Evolutionary conservation across 306 rosid species (phyloP).

Genomic region (Gleditsia sinensis): DNA sequence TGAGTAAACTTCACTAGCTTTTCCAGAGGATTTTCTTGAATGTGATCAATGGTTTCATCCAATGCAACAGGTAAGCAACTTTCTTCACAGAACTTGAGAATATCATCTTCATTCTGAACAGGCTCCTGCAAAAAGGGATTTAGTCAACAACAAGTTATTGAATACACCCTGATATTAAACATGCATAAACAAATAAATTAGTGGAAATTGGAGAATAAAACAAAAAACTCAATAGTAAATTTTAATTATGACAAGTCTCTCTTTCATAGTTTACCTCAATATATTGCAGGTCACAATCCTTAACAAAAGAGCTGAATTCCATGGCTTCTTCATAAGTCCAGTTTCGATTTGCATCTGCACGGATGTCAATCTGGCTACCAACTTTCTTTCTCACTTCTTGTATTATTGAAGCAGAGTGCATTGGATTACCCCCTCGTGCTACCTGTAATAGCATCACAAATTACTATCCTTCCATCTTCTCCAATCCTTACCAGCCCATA

Average conservation of each 20-base stretch:
- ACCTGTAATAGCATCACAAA: slow-evolving; percentile 55
- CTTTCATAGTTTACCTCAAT: slow-evolving; percentile 66
- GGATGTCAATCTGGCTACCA: slow-evolving; percentile 67
- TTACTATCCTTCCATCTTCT: slow-evolving; percentile 21
- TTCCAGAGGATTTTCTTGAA: slow-evolving; percentile 66
- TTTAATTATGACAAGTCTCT: slow-evolving; percentile 2
- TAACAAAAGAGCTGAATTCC: slow-evolving; percentile 70
- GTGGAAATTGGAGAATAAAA: not conserved
- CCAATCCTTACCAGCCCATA: slow-evolving; percentile 24
- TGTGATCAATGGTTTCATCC: slow-evolving; percentile 78
- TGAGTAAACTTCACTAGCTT: slow-evolving; percentile 70
- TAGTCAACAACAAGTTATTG: slow-evolving; percentile 18
- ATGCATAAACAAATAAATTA: not conserved
- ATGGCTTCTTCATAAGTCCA: slow-evolving; percentile 94
- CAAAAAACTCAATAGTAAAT: not conserved
- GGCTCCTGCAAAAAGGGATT: slow-evolving; percentile 72
- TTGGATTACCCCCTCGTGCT: slow-evolving; percentile 71
- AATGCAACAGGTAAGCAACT: slow-evolving; percentile 86
- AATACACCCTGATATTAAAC: slow-evolving; percentile 17
- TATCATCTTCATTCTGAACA: slow-evolving; percentile 73
- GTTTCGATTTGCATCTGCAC: slow-evolving; percentile 86
- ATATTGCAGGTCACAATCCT: slow-evolving; percentile 81
- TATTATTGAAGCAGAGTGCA: slow-evolving; percentile 67
- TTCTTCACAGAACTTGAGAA: slow-evolving; percentile 80
- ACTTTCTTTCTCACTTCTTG: slow-evolving; percentile 81